Conservation (phyloP, 163 green algal species). For the Scenedesmus sp. region DNA sequence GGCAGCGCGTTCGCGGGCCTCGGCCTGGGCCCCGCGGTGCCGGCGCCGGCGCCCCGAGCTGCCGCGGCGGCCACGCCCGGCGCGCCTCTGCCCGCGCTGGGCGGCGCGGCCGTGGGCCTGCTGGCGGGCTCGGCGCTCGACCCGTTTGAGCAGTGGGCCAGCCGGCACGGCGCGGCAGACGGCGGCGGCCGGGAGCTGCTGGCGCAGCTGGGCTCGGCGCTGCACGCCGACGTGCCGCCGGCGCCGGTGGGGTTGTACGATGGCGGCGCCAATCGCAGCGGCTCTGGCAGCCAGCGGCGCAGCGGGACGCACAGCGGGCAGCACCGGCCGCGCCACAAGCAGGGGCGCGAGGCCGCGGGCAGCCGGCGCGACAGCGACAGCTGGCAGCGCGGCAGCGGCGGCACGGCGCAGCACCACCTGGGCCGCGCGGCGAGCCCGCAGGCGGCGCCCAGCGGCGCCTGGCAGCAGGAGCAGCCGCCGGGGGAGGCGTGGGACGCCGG, state of each 20-base stretch:
- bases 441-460: not conserved
- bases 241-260: slow-evolving; percentile 31
- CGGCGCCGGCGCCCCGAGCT: no score
- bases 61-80: no score
- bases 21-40: no score
- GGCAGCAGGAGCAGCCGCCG: not conserved
- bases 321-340: not conserved
- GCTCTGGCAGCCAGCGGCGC: not conserved
- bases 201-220: not conserved
- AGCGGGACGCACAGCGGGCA: not conserved
- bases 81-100: no score
- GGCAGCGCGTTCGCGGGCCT: no score
- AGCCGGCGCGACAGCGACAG: not conserved
- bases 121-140: not conserved
- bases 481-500: not conserved
- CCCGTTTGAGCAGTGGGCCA: slow-evolving; percentile 31
- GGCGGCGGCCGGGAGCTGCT: slow-evolving; percentile 12
- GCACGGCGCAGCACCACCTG: slow-evolving; percentile 1
- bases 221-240: slow-evolving; percentile 11
- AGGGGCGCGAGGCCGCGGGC: not conserved
- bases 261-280: not conserved
- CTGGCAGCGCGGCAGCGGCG: not conserved
- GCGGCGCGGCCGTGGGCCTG: no score
- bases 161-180: not conserved
- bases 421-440: not conserved